phyloP scores from a whole-genome alignment of 129 eudicot genomes.

The Flaveria robusta region DNA sequence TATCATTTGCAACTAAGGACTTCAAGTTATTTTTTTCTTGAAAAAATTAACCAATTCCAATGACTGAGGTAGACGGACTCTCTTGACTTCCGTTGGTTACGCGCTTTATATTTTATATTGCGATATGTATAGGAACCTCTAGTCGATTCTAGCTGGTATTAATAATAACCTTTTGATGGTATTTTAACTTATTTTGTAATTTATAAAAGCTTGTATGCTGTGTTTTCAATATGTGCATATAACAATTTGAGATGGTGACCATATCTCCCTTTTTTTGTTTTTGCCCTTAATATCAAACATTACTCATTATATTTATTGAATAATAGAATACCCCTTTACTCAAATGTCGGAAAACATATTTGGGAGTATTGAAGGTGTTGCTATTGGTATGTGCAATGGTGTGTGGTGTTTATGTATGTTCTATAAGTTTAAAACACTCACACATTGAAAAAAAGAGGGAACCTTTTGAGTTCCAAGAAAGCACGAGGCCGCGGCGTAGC shows the following conservation, averaged over 20 bases:
- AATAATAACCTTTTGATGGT: neutral
- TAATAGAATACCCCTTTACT: slow-evolving; percentile 42
- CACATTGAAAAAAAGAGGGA: slow-evolving; percentile 30
- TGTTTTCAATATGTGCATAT: neutral
- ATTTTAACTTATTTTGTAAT: neutral
- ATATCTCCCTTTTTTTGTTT: neutral
- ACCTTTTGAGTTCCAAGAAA: slow-evolving; percentile 31
- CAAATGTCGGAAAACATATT: slow-evolving; percentile 39
- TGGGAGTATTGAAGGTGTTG: slow-evolving; percentile 34
- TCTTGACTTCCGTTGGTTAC: too few relatives aligned
- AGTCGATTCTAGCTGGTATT: neutral
- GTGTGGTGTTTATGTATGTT: slow-evolving; percentile 53
- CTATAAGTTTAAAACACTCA: slow-evolving; percentile 42
- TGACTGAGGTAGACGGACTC: too few relatives aligned
- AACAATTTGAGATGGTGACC: neutral
- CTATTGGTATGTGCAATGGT: slow-evolving; percentile 45
- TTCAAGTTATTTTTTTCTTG: too few relatives aligned
- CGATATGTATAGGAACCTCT: neutral
- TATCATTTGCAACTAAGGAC: too few relatives aligned
- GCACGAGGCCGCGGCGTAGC: slow-evolving; percentile 31
- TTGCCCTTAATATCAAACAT: neutral
- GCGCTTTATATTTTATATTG: too few relatives aligned
- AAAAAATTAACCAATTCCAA: too few relatives aligned
- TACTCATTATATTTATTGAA: slow-evolving; percentile 8
- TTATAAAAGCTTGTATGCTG: neutral